Base-by-base conservation (phyloP, 345 rosid genomes). In the Salix viminalis region DNA sequence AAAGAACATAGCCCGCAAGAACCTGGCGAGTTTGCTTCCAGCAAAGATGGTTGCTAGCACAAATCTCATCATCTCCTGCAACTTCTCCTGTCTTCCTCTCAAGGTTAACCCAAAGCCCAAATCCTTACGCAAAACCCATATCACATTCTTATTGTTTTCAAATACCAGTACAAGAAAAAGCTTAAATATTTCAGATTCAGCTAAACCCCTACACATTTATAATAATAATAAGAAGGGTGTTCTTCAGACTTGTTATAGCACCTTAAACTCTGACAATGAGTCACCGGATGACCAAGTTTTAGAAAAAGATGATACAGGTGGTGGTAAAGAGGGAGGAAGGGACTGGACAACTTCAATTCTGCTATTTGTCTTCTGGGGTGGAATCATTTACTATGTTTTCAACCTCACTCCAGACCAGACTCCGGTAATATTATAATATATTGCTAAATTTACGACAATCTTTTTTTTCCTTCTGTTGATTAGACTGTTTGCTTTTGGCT, bases 271-370 rank as follows among this genome's bases (percentile, higher is more conserved):
- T 72, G 50, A 44, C 50, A 14, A 44, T 1, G 4, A 44, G 50
- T 44, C 50, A 13, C 81, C 84, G 84, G 89, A 87, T 81, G 68
- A 74, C 64, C 83, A 86, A 82, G 88, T 86, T 77, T 64, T 74
- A 54, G 77, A 74, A 15, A 77, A 86, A 73, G 77, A 64, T 34
- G 81, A 19, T 68, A 36, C 52, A 76, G 78, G 76, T 67, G 66
- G 36, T 37, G 70, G 73, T 65, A 79, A 65, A n/a, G 80, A 78
- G 72, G 83, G 83, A 5, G 90, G 81, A 39, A 84, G 91, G 77
- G 87, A 91, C 58, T 95, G 96, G 99, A 86, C 94, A 2, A 86
- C 90, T 81, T 93, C 96, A 14, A 75, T 90, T 66, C 78, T 93
- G 90, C 87, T 95, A 39, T 85, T 90, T 75, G 83, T 82, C 19